Evolutionary conservation across 148 eudicot species (phyloP), one percentile per base, ranked within the genome.

Genomic region (Rhododendron williamsianum): DNA sequence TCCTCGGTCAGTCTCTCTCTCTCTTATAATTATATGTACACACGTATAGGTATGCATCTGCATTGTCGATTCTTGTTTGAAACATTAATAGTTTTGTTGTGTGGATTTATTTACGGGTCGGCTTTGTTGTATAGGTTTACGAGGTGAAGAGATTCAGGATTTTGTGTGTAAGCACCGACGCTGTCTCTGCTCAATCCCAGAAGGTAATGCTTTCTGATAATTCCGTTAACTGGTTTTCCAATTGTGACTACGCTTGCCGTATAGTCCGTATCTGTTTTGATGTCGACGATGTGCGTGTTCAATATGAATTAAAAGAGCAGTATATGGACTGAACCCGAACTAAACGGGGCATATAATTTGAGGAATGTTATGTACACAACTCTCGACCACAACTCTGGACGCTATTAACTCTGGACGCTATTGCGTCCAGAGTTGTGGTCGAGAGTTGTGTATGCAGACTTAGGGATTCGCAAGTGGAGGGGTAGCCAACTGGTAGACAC

Each of bases 131-230:
- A 18, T 60, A 90, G 92, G 80, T 79, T 35, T 69, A 83, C n/a
- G 87, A 83, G 41, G 82, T 83, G 12, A 90, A 86, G 85, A 88
- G 89, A 84, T 79, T 91, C 43, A 86, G 86, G 74, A 19, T 93
- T 74, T 89, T 79, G 87, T 94, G 95, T 82, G 84, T 87, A 78
- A 84, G 83, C 52, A 82, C 36, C 6, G 90, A 87, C 41, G 84
- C 85, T 80, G 90, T 35, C 23, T 72, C 90, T 78, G 91, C 82
- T 71, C 87, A 86, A 10, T 78, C 90, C 27, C 83, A 82, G n/a
- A 89, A 91, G 93, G 93, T 90, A 67, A 76, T 72, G 16, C 81
- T 23, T 76, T 76, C 33, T 43, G 4, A 15, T 3, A 25, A 21
- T 1, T 7, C 4, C 8, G 8, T 65, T 9, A n/a, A 8, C 12